Conservation (phyloP, 2,329 filamentous ascomycete species). For the Rasamsonia emersonii region DNA sequence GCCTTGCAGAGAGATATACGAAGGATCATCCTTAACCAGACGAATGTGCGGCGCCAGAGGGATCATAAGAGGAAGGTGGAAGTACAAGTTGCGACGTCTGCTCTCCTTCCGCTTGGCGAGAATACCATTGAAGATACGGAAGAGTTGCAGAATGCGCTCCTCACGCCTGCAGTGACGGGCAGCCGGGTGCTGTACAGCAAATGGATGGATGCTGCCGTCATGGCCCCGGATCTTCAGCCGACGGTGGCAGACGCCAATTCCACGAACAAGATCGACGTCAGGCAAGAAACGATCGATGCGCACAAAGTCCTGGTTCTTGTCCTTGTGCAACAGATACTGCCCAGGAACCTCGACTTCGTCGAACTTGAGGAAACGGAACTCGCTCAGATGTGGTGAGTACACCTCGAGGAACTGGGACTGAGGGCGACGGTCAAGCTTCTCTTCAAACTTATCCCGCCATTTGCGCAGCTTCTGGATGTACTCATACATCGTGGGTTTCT, state of each 20-base stretch:
- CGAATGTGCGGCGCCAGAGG: constrained; percentile 90
- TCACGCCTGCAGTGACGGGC: constrained; percentile 87
- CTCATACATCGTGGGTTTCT: constrained; percentile 95
- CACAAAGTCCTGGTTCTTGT: constrained; percentile 98
- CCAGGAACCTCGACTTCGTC: constrained; percentile 97
- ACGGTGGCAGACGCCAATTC: constrained; percentile 83
- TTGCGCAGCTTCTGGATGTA: constrained; percentile 95
- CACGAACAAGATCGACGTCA: constrained; percentile 84
- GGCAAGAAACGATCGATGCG: constrained; percentile 95
- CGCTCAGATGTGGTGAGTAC: constrained; percentile 84
- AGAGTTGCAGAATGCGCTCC: constrained; percentile 89
- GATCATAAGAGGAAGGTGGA: constrained; percentile 92
- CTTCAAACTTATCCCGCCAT: constrained; percentile 97
- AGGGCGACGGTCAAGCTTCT: constrained; percentile 82
- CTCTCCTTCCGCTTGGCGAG: constrained; percentile 91
- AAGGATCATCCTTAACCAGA: constrained; percentile 90
- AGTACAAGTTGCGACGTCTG: constrained; percentile 84
- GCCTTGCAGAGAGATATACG: constrained; percentile 87
- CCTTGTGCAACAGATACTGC: constrained; percentile 93
- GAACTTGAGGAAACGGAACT: constrained; percentile 96
- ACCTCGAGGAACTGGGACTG: constrained; percentile 67
- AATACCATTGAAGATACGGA: constrained; percentile 93
- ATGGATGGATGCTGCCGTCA: constrained; percentile 93
- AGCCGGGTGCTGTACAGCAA: constrained; percentile 92
- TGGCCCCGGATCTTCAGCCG: constrained; percentile 93